A percentile compares a stretch with the other conserved stretches of the same genome.
Conservation (phyloP, 2,329 filamentous ascomycete genomes). For the Elsinoe batatas region DNA sequence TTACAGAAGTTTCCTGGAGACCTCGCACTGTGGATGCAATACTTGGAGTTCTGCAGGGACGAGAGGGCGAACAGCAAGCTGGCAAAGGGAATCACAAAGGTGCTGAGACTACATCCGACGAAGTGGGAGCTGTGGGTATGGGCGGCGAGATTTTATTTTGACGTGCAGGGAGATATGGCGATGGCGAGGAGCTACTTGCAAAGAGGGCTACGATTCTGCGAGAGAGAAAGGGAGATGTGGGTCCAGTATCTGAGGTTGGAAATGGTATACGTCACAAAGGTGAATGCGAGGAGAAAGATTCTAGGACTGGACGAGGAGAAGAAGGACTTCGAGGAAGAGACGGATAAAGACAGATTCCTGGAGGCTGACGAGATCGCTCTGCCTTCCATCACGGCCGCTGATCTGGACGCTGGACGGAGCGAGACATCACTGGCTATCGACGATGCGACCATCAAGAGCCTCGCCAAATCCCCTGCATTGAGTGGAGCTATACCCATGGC, state of each 20-base stretch:
- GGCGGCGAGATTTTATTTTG: constrained; percentile 68
- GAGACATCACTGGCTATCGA: constrained; percentile 39
- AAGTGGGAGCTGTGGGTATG: constrained; percentile 77
- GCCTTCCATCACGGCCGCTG: constrained; percentile 51
- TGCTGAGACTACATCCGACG: constrained; percentile 75
- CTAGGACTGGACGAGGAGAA: constrained; percentile 49
- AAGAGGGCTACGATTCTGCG: constrained; percentile 83
- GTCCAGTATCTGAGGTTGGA: constrained; percentile 83
- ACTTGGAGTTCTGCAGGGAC: constrained; percentile 69
- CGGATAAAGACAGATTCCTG: constrained; percentile 19
- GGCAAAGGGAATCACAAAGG: constrained; percentile 51
- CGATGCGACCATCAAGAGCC: constrained; percentile 49
- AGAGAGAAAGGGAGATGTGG: constrained; percentile 64
- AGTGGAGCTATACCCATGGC: constrained; percentile 89
- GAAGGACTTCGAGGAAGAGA: constrained; percentile 36
- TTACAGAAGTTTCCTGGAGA: constrained; percentile 77
- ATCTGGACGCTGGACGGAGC: constrained; percentile 46
- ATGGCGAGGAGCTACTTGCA: constrained; percentile 79
- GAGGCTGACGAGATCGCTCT: constrained; percentile 49
- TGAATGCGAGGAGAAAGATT: constrained; percentile 62
- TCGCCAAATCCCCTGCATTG: constrained; percentile 66
- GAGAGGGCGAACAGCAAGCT: constrained; percentile 54
- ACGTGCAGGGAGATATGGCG: constrained; percentile 76
- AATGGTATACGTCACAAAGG: constrained; percentile 80
- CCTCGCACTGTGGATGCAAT: constrained; percentile 76